Evolutionary conservation across 441 rosid genomes (phyloP).

Genomic region (Erodium chrysanthum): DNA sequence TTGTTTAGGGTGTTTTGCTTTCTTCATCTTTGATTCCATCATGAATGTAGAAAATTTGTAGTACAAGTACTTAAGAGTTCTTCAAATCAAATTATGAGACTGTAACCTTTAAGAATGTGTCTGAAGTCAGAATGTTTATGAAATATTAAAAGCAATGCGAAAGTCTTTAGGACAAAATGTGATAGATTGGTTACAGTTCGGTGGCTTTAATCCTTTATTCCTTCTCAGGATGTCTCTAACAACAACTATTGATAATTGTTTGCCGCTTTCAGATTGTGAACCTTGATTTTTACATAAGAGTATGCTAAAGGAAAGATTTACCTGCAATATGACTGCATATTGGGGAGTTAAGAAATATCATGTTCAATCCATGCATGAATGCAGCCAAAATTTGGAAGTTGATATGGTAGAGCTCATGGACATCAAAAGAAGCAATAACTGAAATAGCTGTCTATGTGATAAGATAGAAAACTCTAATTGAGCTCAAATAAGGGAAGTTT

Average conservation of each 20-base stretch:
- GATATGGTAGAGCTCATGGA: too few species aligned
- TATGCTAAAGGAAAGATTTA: too few species aligned
- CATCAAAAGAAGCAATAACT: too few species aligned
- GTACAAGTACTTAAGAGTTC: constrained; percentile 4
- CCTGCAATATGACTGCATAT: too few species aligned
- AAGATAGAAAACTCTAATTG: too few species aligned
- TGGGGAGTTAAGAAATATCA: too few species aligned
- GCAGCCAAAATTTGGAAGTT: too few species aligned
- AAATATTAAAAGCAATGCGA: neutral
- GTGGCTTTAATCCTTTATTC: neutral
- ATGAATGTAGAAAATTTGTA: neutral
- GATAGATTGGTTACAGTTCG: neutral
- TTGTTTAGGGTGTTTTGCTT: neutral
- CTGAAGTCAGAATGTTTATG: neutral
- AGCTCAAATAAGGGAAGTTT: too few species aligned
- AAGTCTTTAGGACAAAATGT: neutral
- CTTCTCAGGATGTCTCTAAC: neutral
- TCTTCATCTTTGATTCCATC: constrained; percentile 1
- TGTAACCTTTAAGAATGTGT: neutral
- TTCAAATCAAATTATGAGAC: constrained; percentile 1
- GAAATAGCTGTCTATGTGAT: too few species aligned
- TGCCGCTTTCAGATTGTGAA: too few species aligned
- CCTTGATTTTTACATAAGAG: too few species aligned
- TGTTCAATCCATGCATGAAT: too few species aligned
- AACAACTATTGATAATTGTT: neutral